A percentile compares a stretch with the other conserved stretches of the same genome.
Evolutionary conservation across 139 green algal genomes (phyloP).

Genomic region (Auxenochlorella protothecoides): DNA sequence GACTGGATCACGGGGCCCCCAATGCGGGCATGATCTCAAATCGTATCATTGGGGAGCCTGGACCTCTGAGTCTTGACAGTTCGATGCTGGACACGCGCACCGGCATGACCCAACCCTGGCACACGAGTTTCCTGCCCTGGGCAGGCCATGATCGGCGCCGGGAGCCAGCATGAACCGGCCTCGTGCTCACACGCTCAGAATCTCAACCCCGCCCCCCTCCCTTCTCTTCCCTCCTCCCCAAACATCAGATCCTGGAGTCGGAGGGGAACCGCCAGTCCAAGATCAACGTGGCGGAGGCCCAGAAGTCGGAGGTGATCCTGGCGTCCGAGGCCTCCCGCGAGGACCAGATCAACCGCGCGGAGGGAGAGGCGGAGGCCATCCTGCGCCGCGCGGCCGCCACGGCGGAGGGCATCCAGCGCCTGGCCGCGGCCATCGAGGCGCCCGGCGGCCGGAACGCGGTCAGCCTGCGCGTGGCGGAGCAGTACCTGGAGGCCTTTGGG

Average conservation of each 20-base stretch:
- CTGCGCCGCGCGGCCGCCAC: constrained; percentile 53
- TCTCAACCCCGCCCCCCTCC: too few relatives aligned
- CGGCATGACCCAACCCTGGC: too few relatives aligned
- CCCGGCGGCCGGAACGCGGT: constrained; percentile 54
- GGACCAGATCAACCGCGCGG: constrained; percentile 79
- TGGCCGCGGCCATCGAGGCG: constrained; percentile 43
- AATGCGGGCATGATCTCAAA: too few relatives aligned
- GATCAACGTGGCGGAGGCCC: constrained; percentile 91
- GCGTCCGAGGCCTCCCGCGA: constrained; percentile 66
- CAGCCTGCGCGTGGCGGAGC: constrained; percentile 68
- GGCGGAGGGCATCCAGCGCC: constrained; percentile 41
- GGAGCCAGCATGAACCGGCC: not conserved
- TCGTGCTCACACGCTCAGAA: not conserved
- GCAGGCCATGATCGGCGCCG: too few relatives aligned
- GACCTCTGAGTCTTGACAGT: too few relatives aligned
- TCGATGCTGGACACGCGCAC: too few relatives aligned
- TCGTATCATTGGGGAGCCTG: too few relatives aligned
- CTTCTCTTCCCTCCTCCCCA: too few relatives aligned
- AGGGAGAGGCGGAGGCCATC: constrained; percentile 63
- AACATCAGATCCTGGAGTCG: constrained; percentile 44
- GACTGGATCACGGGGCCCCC: too few relatives aligned
- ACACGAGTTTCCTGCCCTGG: too few relatives aligned
- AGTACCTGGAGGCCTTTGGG: constrained; percentile 62
- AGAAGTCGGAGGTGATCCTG: constrained; percentile 80
- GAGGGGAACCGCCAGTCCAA: constrained; percentile 76